Evolutionary conservation across 805 yeast species (phyloP), one percentile per base, ranked within the genome.

Genomic region (Ogataea polymorpha): DNA sequence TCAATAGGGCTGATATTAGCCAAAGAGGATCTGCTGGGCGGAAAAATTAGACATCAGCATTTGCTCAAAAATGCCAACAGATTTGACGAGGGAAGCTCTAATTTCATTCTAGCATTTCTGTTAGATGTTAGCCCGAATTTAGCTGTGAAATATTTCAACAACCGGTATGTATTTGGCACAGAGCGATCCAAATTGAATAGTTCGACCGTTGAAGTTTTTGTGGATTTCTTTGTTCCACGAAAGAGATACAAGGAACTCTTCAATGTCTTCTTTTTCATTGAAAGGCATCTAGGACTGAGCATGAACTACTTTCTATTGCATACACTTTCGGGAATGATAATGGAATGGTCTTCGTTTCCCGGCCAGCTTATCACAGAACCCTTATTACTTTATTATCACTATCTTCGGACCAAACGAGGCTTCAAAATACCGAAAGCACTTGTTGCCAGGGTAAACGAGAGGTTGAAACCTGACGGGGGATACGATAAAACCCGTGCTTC

Each of bases 131-230:
- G 44, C 20, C 23, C 32, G 3, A 14, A 37, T 10, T 16, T 17
- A 14, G 46, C 46, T 1, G 24, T 34, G 6, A n/a, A 14, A 6
- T 42, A 36, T n/a, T 48, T 48, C 43, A 37, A 42, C 21, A 9
- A n/a, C 16, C 30, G 25, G 26, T 44, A 44, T 25, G 29, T 11
- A 11, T 12, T 8, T 13, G 21, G 17, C 10, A 2, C 27, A 4
- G 8, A 21, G 5, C 1, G 35, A 6, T 45, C 46, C 16, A 23
- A 39, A 7, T 6, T 29, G 6, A 9, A 12, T 32, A 15, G n/a
- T 11, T 34, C 20, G 8, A 48, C 45, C 7, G 34, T 30, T 9
- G 31, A 23, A 10, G 23, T 32, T 8, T 36, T 48, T 16, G 25
- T 15, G 25, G 45, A 44, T 9, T 29, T 39, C 17, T 24, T 42